phyloP scores from a whole-genome alignment of 2,329 filamentous ascomycete genomes.

The Dendryphion nanum region DNA sequence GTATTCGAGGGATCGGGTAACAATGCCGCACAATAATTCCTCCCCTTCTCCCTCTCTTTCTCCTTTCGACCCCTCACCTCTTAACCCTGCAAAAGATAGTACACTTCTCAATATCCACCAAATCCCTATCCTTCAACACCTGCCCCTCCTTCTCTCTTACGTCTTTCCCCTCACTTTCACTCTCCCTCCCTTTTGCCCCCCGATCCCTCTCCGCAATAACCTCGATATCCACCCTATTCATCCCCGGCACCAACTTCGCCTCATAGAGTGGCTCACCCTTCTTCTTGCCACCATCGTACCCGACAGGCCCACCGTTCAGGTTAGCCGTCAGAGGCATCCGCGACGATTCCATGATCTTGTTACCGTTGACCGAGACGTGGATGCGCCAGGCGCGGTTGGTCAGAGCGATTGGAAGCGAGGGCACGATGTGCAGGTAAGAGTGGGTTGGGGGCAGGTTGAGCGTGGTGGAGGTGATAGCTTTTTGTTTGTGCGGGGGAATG shows the following conservation, averaged over 20 bases:
- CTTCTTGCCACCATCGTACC: slow-evolving; percentile 36
- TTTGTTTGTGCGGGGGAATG: slow-evolving; percentile 63
- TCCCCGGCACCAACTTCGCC: slow-evolving; percentile 65
- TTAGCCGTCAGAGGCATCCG: slow-evolving; percentile 49
- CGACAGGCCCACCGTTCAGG: slow-evolving; percentile 24
- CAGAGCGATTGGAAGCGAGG: slow-evolving; percentile 62
- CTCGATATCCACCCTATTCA: slow-evolving; percentile 78
- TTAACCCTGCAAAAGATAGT: too few relatives aligned
- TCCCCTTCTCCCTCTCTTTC: too few relatives aligned
- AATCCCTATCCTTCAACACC: not conserved
- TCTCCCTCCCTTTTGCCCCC: slow-evolving; percentile 25
- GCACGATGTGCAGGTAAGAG: slow-evolving; percentile 69
- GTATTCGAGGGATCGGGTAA: too few relatives aligned
- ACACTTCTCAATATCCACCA: slow-evolving; percentile 73
- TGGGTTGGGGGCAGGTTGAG: slow-evolving; percentile 67
- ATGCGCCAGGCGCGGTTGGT: slow-evolving; percentile 72
- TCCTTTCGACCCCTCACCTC: too few relatives aligned
- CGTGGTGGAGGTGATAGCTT: slow-evolving; percentile 70
- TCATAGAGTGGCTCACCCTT: slow-evolving; percentile 71
- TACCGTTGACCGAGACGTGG: slow-evolving; percentile 69
- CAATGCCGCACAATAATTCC: too few relatives aligned
- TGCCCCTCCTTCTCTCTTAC: slow-evolving; percentile 44
- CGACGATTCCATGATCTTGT: slow-evolving; percentile 59
- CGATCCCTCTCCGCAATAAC: slow-evolving; percentile 68
- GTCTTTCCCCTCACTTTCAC: slow-evolving; percentile 14